These are phyloP conservation scores for Cyberlindnera maclurae DNA, from an alignment of 805 yeast species.

Conservation along the genomic window DNA sequence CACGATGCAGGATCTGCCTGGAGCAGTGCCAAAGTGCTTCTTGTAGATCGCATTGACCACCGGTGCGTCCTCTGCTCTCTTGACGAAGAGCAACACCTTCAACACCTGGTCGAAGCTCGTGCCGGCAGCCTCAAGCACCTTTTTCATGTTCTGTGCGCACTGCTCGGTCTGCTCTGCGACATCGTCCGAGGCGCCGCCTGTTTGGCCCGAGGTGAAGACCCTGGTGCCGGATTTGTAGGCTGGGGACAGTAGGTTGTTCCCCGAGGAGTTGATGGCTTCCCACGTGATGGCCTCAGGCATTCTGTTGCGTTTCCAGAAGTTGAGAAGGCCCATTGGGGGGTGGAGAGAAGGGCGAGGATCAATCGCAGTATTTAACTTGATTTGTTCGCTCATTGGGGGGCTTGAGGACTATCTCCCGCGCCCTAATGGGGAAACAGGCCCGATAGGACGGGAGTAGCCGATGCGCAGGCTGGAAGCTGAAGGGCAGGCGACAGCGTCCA, in stretches of 20 bases:
- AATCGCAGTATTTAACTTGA: too few relatives aligned
- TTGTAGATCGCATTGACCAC: conserved; percentile 40
- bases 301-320: conserved; percentile 1
- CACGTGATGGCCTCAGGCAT: conserved; percentile 26
- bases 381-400: too few relatives aligned
- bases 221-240: conserved; percentile 34
- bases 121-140: conserved; percentile 37
- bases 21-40: conserved; percentile 38
- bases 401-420: too few relatives aligned
- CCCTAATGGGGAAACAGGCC: too few relatives aligned
- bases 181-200: conserved; percentile 34
- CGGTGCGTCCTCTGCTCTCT: conserved; percentile 36
- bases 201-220: conserved; percentile 42
- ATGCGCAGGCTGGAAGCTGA: too few relatives aligned
- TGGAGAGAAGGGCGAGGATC: too few relatives aligned
- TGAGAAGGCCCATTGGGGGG: neutral
- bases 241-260: conserved; percentile 31
- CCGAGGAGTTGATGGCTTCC: conserved; percentile 27
- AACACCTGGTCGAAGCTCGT: conserved; percentile 38
- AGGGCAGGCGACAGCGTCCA: too few relatives aligned
- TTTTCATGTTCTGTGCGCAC: conserved; percentile 38
- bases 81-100: conserved; percentile 44
- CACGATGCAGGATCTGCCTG: conserved; percentile 47
- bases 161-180: conserved; percentile 38
- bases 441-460: too few relatives aligned